Percentiles rank a stretch among this genome's conserved stretches.
phyloP scores from a whole-genome alignment of 495 filamentous ascomycete genomes.

The Cladorrhinum samala region DNA sequence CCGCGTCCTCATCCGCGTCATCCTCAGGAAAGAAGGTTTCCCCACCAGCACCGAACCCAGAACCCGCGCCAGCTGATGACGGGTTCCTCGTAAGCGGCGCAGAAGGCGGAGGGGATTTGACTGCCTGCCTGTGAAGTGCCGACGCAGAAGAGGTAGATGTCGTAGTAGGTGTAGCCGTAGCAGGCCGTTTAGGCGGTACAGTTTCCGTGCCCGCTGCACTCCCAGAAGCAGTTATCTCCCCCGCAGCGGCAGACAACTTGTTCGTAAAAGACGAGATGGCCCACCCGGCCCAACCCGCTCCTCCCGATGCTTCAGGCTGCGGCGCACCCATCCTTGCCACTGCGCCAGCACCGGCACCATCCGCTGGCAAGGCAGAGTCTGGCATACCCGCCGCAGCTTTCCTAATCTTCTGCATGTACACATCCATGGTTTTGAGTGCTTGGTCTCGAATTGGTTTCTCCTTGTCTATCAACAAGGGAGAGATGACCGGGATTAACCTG shows the following conservation, averaged over 20 bases:
- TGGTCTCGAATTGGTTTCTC: conserved; percentile 91
- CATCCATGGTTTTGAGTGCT: conserved; percentile 81
- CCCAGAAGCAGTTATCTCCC: conserved; percentile 60
- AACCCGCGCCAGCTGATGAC: conserved; percentile 32
- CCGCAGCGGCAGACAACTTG: conserved; percentile 74
- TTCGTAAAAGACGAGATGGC: conserved; percentile 99
- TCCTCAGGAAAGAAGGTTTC: conserved; percentile 38
- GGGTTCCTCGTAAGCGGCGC: conserved; percentile 37
- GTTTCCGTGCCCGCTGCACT: neutral
- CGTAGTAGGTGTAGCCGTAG: conserved; percentile 11
- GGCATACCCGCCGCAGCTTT: conserved; percentile 72
- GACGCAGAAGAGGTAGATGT: conserved; percentile 43
- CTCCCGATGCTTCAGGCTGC: conserved; percentile 49
- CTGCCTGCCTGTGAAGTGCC: conserved; percentile 45
- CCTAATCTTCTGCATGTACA: conserved; percentile 78
- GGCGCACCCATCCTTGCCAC: conserved; percentile 69
- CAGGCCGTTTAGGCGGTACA: neutral
- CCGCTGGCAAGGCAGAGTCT: conserved; percentile 59
- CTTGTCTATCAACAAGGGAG: conserved; percentile 72
- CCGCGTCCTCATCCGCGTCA: conserved; percentile 48
- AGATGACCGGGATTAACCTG: conserved; percentile 75
- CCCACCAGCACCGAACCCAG: too few relatives aligned
- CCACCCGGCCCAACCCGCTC: conserved; percentile 77
- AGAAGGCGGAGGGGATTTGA: conserved; percentile 41
- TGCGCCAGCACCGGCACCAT: conserved; percentile 41